These are phyloP conservation scores for Scorias spongiosa DNA, from an alignment of 2,329 filamentous ascomycete genomes.

Conservation along the genomic window DNA sequence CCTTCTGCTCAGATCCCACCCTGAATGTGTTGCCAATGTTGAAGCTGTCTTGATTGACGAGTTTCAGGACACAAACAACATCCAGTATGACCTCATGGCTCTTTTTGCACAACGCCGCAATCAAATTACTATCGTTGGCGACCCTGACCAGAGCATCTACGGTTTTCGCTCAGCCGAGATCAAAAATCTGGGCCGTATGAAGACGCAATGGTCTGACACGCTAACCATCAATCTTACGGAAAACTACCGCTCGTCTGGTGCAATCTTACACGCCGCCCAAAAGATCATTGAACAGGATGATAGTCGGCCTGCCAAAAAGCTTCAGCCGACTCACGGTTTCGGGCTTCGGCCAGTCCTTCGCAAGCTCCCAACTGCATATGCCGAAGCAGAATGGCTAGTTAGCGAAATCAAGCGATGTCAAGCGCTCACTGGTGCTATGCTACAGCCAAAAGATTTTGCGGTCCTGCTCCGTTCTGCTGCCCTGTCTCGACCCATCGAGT, in stretches of 20 bases:
- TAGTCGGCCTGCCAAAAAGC: constrained; percentile 60
- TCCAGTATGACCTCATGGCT: constrained; percentile 90
- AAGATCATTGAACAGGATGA: constrained; percentile 84
- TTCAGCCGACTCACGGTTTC: constrained; percentile 65
- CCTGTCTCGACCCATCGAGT: constrained; percentile 74
- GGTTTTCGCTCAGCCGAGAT: constrained; percentile 89
- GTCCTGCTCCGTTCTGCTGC: constrained; percentile 74
- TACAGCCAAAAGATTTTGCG: constrained; percentile 65
- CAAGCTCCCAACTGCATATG: constrained; percentile 50
- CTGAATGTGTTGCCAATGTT: constrained; percentile 74
- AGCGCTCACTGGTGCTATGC: constrained; percentile 55
- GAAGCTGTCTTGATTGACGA: constrained; percentile 89
- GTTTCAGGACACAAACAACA: constrained; percentile 91
- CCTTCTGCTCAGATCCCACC: constrained; percentile 57
- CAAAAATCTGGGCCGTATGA: constrained; percentile 68
- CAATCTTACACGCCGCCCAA: constrained; percentile 65
- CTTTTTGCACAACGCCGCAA: constrained; percentile 59
- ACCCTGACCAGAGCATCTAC: constrained; percentile 96
- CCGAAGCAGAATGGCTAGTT: constrained; percentile 80
- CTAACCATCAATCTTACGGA: constrained; percentile 76
- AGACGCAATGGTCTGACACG: constrained; percentile 60
- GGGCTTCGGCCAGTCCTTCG: constrained; percentile 72
- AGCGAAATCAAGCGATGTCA: constrained; percentile 60
- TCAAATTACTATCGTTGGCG: constrained; percentile 86
- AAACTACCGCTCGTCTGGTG: constrained; percentile 84